phyloP scores from a whole-genome alignment of 2,329 filamentous ascomycete species.

The Ceratocystis huliohia region DNA sequence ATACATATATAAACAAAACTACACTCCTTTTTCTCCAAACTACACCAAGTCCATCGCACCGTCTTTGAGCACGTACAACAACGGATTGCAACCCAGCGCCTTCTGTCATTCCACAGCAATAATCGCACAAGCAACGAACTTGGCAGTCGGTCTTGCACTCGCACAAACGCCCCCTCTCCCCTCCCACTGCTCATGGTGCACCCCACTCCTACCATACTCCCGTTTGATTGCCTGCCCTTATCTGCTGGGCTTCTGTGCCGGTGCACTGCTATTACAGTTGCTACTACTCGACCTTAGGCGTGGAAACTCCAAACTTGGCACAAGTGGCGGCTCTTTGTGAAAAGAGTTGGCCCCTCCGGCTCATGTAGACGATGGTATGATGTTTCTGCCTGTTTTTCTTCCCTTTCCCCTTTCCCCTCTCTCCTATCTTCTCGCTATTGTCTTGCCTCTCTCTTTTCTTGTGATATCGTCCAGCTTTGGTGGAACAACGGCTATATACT shows the following conservation, averaged over 20 bases:
- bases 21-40: neutral
- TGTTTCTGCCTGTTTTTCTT: slow-evolving; percentile 6
- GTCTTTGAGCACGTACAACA: no score
- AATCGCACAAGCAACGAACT: neutral
- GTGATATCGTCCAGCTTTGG: neutral
- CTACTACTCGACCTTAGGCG: slow-evolving; percentile 7
- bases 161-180: neutral
- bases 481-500: neutral
- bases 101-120: neutral
- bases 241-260: neutral
- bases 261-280: neutral
- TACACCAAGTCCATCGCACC: no score
- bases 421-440: neutral
- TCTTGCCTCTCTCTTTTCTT: neutral
- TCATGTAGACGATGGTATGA: slow-evolving; percentile 21
- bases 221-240: neutral
- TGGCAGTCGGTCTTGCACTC: neutral
- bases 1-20: slow-evolving; percentile 2
- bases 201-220: neutral
- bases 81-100: neutral
- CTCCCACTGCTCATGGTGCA: neutral
- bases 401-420: neutral
- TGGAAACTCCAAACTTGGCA: no score
- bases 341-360: slow-evolving; percentile 20
- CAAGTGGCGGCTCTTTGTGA: slow-evolving; percentile 13